These are phyloP conservation scores for Aureobasidium lini DNA, from an alignment of 2,329 filamentous ascomycete species.

Conservation along the genomic window DNA sequence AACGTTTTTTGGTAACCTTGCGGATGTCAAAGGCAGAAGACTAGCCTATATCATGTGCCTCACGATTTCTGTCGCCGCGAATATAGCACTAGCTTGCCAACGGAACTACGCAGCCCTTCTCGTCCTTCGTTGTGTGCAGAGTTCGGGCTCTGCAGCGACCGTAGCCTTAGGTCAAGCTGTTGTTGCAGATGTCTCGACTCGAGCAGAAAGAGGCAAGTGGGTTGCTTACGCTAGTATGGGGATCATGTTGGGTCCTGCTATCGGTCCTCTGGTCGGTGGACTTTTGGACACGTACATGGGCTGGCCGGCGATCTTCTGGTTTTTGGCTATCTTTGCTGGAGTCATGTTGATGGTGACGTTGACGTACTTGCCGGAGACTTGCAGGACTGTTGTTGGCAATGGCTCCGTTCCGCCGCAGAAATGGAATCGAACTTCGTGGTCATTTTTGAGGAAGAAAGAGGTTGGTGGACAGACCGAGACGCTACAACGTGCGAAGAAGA, in stretches of 20 bases:
- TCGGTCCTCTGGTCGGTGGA: conserved; percentile 42
- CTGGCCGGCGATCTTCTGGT: conserved; percentile 35
- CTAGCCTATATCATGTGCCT: conserved; percentile 44
- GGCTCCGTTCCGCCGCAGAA: conserved; percentile 20
- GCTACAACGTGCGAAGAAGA: not conserved
- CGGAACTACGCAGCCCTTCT: conserved; percentile 31
- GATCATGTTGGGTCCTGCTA: conserved; percentile 41
- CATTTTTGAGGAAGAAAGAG: not conserved
- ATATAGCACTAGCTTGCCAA: conserved; percentile 33
- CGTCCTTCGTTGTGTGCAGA: conserved; percentile 36
- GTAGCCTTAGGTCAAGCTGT: conserved; percentile 35
- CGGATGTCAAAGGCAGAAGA: conserved; percentile 44
- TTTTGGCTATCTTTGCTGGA: conserved; percentile 26
- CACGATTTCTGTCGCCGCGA: conserved; percentile 35
- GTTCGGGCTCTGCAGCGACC: conserved; percentile 35
- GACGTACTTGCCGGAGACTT: conserved; percentile 31
- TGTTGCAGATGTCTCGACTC: conserved; percentile 35
- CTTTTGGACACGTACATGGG: conserved; percentile 27
- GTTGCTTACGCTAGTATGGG: conserved; percentile 31
- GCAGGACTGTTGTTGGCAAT: conserved; percentile 35
- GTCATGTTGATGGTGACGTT: conserved; percentile 19
- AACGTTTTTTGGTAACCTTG: conserved; percentile 44
- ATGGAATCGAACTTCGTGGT: not conserved
- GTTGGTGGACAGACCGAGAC: not conserved
- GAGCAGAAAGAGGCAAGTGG: conserved; percentile 34